These are phyloP conservation scores for Theobroma cacao DNA, from an alignment of 345 rosid genomes.

Conservation along the genomic window DNA sequence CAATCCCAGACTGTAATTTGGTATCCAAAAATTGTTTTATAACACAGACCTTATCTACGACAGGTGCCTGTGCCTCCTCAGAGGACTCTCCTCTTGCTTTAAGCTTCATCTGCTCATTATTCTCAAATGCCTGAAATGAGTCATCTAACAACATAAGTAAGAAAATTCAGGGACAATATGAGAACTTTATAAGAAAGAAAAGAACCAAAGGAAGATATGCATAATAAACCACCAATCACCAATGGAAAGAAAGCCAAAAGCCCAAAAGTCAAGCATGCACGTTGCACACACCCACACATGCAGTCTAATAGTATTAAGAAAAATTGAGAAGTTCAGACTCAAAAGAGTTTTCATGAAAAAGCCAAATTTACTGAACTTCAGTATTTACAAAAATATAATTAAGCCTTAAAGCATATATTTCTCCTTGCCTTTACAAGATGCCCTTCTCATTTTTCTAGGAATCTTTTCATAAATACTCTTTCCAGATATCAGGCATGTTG, in stretches of 20 bases:
- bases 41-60: conserved; percentile 64
- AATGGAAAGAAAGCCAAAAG: not conserved
- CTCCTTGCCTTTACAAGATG: not conserved
- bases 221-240: not conserved
- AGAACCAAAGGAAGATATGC: not conserved
- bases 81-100: conserved; percentile 69
- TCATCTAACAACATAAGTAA: conserved; percentile 17
- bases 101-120: conserved; percentile 71
- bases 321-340: not conserved
- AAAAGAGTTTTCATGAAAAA: not conserved
- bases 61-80: conserved; percentile 57
- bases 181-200: not conserved
- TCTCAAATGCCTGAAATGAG: conserved; percentile 58
- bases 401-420: not conserved
- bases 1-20: not conserved
- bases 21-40: not conserved
- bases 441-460: not conserved
- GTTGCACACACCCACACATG: not conserved
- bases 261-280: not conserved
- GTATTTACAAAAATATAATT: not conserved
- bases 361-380: not conserved
- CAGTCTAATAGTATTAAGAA: not conserved
- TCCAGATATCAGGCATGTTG: not conserved
- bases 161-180: not conserved
- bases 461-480: not conserved